Base-by-base conservation (phyloP, 2,329 filamentous ascomycete species). In the Ophiostoma ulmi region DNA sequence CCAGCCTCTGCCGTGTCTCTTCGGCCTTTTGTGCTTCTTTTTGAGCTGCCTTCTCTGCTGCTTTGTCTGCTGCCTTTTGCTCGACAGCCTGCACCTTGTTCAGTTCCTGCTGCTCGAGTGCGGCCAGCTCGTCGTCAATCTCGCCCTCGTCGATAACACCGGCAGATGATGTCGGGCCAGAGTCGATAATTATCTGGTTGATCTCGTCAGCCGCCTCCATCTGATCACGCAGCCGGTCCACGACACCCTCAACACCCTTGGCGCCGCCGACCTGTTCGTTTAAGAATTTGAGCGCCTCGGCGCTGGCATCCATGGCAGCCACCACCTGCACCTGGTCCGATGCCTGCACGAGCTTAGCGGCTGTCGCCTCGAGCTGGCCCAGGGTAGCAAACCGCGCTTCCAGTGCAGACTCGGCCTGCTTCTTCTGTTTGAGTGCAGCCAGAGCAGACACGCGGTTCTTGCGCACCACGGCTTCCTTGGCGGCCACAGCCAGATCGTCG, bases 161-260 rank as follows among this genome's bases (percentile, higher is more conserved):
- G 77, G 44, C 13, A 3, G 55, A 22, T 26, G 67, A 48, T 1
- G 70, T 55, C 17, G 80, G 81, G 14, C 81, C 83, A 7, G 80
- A 79, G 75, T 95, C 92, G 69, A 89, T 88, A 73, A 98, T 85
- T 58, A 94, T 89, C 70, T 85, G 87, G 38, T 88, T 88, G 31
- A 98, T 87, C 80, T 98, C 94, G 77, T 97, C 93, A 35, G 90
- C 88, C 75, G 90, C 88, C 69, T 82, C 85, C 87, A 95, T 95
- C 80, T 96, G 89, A 75, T 94, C 90, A 69, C 91, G 86, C 76
- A 97, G 80, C 67, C 85, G 84, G 74, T 92, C 91, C 69, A 96
- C 87, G 14, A 95, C 87, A 72, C 87, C 86, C 74, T 93, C 91
- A 0, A 96, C 92, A 65, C 85, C 85, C 73, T 92, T 90, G 0